These are phyloP conservation scores for Leccinellum albellum DNA, from an alignment of 768 basidiomycete genomes.

Conservation along the genomic window DNA sequence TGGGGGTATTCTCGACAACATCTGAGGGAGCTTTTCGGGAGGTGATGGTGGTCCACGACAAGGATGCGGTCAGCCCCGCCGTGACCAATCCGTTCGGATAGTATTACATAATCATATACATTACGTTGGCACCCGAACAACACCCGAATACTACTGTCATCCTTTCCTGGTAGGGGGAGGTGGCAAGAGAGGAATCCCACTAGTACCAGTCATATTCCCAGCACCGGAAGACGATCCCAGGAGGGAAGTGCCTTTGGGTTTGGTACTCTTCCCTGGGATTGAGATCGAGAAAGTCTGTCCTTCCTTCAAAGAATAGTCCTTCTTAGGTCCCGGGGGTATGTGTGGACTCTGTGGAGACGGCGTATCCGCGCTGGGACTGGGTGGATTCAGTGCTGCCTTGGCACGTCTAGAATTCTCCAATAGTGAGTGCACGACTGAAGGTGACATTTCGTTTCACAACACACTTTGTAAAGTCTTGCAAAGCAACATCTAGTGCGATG, in stretches of 20 bases:
- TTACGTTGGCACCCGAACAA: constrained; percentile 17
- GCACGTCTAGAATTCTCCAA: constrained; percentile 43
- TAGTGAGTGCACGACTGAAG: not conserved
- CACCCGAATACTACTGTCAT: too few species aligned
- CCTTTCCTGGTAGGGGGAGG: constrained; percentile 74
- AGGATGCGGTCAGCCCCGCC: not conserved
- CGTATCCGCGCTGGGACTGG: constrained; percentile 37
- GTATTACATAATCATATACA: constrained; percentile 19
- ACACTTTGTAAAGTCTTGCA: constrained; percentile 84
- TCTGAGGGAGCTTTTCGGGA: constrained; percentile 25
- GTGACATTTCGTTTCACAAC: constrained; percentile 1
- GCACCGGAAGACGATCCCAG: constrained; percentile 32
- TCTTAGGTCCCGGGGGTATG: constrained; percentile 75
- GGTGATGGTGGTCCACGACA: constrained; percentile 13
- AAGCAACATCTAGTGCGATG: constrained; percentile 60
- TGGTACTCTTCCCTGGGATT: constrained; percentile 74
- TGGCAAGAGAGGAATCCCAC: constrained; percentile 64
- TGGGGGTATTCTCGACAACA: constrained; percentile 57
- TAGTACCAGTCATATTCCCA: constrained; percentile 24
- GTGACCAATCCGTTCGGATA: constrained; percentile 4
- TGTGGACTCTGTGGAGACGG: constrained; percentile 51
- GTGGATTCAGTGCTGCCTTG: constrained; percentile 59
- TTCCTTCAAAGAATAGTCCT: constrained; percentile 91
- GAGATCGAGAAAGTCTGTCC: constrained; percentile 92
- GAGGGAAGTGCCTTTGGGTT: constrained; percentile 33